A percentile compares a stretch with the other conserved stretches of the same genome.
phyloP scores from a whole-genome alignment of 495 filamentous ascomycete genomes.

The Clohesyomyces aquaticus region DNA sequence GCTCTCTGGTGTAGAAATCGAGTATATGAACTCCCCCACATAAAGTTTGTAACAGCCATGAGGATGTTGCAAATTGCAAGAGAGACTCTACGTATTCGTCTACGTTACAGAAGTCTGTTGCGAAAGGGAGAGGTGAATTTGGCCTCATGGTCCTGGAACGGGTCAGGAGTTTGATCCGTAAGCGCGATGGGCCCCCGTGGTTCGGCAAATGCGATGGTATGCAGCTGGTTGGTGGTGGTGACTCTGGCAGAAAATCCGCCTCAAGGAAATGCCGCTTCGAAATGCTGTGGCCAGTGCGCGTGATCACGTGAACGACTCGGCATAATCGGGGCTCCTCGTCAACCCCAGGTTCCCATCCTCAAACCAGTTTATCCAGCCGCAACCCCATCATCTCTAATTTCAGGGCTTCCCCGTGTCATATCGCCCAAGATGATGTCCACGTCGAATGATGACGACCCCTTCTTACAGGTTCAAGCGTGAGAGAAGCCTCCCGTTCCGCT shows the following conservation, averaged over 20 bases:
- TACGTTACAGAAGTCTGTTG: slow-evolving; percentile 57
- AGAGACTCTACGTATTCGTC: slow-evolving; percentile 80
- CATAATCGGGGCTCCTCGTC: slow-evolving; percentile 1
- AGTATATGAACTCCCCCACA: slow-evolving; percentile 94
- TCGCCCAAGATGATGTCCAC: slow-evolving; percentile 34
- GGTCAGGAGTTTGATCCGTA: too few relatives aligned
- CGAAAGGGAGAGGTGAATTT: slow-evolving; percentile 59
- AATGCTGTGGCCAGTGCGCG: slow-evolving; percentile 6
- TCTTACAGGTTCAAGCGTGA: slow-evolving; percentile 42
- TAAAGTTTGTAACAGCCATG: slow-evolving; percentile 78
- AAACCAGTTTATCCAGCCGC: slow-evolving; percentile 24
- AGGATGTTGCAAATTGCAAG: slow-evolving; percentile 72
- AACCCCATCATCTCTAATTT: slow-evolving; percentile 12
- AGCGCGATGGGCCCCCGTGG: too few relatives aligned
- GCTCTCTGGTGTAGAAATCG: slow-evolving; percentile 90
- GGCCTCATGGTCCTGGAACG: slow-evolving; percentile 51
- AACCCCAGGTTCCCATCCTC: slow-evolving; percentile 10
- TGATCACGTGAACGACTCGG: neutral
- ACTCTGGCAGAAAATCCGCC: too few relatives aligned
- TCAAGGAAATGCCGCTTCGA: too few relatives aligned
- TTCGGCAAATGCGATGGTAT: neutral
- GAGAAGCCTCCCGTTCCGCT: neutral
- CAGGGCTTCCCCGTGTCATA: slow-evolving; percentile 12
- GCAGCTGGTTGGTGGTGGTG: neutral
- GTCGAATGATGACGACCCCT: slow-evolving; percentile 38